Conservation (phyloP, 768 basidiomycete species). For the Suillus spraguei region DNA sequence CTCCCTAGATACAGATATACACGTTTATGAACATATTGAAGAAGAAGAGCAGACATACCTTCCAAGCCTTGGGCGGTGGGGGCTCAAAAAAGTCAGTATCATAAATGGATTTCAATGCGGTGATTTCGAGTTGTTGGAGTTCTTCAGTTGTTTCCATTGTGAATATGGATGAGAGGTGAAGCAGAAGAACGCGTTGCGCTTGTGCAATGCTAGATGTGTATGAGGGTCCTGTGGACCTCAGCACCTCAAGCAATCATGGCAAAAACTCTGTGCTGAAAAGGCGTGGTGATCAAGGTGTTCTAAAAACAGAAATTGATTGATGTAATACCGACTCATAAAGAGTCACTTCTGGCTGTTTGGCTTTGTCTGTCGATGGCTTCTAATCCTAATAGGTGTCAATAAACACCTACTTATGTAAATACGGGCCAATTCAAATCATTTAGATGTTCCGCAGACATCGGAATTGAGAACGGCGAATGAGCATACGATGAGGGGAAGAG, state of each 20-base stretch:
- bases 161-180: conserved; percentile 16
- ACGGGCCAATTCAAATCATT: not conserved
- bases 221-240: conserved; percentile 70
- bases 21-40: conserved; percentile 5
- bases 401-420: not conserved
- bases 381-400: conserved; percentile 3
- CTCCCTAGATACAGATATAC: conserved; percentile 48
- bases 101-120: conserved; percentile 79
- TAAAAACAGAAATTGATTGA: conserved; percentile 6
- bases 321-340: conserved; percentile 3
- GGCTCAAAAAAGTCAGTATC: conserved; percentile 74
- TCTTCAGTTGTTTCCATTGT: conserved; percentile 76
- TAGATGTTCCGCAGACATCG: not conserved
- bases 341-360: not conserved
- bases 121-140: conserved; percentile 70
- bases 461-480: not conserved
- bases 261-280: conserved; percentile 17
- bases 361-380: not conserved
- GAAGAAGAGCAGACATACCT: conserved; percentile 45
- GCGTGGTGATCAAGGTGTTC: conserved; percentile 2
- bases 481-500: no score
- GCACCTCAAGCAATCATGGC: conserved; percentile 76
- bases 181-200: conserved; percentile 28
- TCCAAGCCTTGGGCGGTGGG: conserved; percentile 82
- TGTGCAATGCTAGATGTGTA: conserved; percentile 53